These are phyloP conservation scores for Datura wrightii DNA, from an alignment of 257 asterid species.

Conservation along the genomic window DNA sequence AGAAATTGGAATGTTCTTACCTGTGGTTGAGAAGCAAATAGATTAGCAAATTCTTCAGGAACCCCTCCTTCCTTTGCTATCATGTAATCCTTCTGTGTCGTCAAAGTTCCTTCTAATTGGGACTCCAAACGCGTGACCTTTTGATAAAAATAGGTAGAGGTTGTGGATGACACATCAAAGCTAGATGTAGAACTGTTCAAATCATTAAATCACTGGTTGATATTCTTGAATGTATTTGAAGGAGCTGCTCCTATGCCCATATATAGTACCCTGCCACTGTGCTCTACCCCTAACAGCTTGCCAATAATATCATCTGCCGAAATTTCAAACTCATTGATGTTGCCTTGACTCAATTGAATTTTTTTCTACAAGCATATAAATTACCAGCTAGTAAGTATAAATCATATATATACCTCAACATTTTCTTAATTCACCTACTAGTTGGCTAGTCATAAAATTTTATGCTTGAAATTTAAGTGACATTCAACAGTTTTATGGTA, in stretches of 20 bases:
- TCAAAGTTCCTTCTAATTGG: not conserved
- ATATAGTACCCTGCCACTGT: no score
- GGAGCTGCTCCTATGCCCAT: not conserved
- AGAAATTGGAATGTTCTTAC: not conserved
- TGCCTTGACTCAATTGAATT: not conserved
- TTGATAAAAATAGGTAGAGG: not conserved
- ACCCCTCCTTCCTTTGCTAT: not conserved
- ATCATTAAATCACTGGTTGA: not conserved
- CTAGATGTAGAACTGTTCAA: not conserved
- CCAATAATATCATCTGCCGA: not conserved
- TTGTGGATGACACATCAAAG: not conserved
- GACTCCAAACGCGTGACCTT: not conserved
- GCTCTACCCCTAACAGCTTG: not conserved
- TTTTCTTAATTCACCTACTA: no score
- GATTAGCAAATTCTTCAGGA: not conserved
- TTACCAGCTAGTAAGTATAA: no score
- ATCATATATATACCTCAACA: no score
- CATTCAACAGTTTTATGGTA: no score
- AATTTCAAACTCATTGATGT: no score
- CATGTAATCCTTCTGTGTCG: not conserved
- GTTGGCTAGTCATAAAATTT: no score
- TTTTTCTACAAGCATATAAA: not conserved
- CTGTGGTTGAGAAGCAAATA: not conserved
- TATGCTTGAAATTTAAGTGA: no score
- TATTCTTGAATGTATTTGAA: not conserved